Evolutionary conservation across 352 stramenopile species (phyloP), one percentile per base, ranked within the genome.

Genomic region (Pythium aristosporum): DNA sequence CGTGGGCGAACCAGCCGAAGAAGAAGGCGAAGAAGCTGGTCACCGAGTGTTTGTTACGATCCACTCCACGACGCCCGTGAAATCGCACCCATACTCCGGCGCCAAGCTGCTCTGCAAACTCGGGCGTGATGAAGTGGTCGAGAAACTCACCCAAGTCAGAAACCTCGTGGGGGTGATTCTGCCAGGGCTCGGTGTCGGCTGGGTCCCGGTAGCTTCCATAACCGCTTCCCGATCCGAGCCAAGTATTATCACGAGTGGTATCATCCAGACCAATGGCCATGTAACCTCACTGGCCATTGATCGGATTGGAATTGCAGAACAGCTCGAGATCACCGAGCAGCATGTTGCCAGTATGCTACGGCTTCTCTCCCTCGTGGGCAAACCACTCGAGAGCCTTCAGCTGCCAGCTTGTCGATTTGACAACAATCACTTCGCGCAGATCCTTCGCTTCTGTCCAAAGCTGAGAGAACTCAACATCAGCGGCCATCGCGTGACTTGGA

Each of bases 91-190:
- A 0, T 60, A 66, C 20, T 5, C 16, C 5, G 42, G 49, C 4
- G 59, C 57, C 47, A 56, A 54, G 52, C 18, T 55, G 56, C 25
- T 73, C 1, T 59, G 28, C 18, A 43, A 49, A 52, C 16, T 72
- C 7, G n/a, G 50, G 15, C 12, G 30, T 0, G n/a, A 25, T 42
- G n/a, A 47, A n/a, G 67, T 79, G 44, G 74, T 69, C 43, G 73
- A 84, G 47, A 62, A 68, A 20, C 57, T 74, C 28, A 53, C 74
- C 28, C 34, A 48, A 16, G 43, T 72, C 13, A 42, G 28, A 3
- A 61, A 65, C 15, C 72, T 65, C 52, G 30, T 80, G 2, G 77
- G 65, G 18, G 64, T 84, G 50, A 57, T 81, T n/a, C 63, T 74
- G 13, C 71, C 65, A 39, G 73, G 75, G 12, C 63, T 70, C 44